Conservation (phyloP, 257 asterid species). For the Nicotiana tomentosiformis region DNA sequence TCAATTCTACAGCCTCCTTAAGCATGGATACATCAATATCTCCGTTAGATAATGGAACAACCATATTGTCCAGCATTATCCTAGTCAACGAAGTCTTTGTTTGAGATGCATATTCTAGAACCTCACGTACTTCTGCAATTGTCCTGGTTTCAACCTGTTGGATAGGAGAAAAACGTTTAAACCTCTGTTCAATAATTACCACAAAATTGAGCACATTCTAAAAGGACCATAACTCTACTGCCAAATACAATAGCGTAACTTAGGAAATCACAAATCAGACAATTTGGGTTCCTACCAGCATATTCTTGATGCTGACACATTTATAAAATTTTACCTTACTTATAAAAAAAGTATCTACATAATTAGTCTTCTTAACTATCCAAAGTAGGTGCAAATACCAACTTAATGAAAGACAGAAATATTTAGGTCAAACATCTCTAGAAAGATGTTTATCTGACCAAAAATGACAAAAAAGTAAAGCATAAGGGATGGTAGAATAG, state of each 20-base stretch:
- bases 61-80: slow-evolving; percentile 98
- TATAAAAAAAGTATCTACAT: background rate
- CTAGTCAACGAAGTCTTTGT: slow-evolving; percentile 61
- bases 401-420: background rate
- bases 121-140: slow-evolving; percentile 79
- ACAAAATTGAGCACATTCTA: too few species aligned
- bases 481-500: background rate
- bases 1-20: slow-evolving; percentile 69
- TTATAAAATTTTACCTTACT: background rate
- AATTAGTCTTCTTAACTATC: background rate
- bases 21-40: slow-evolving; percentile 90
- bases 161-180: slow-evolving; percentile 5
- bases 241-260: background rate
- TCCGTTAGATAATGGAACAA: slow-evolving; percentile 73
- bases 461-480: background rate
- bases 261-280: background rate
- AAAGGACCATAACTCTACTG: background rate
- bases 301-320: background rate
- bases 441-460: background rate
- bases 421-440: background rate
- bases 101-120: slow-evolving; percentile 65
- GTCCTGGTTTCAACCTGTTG: slow-evolving; percentile 89
- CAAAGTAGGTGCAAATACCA: background rate
- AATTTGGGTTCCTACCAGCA: background rate
- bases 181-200: background rate